A percentile compares a stretch with the other conserved stretches of the same genome.
phyloP scores from a whole-genome alignment of 345 rosid genomes.

The Theobroma cacao region DNA sequence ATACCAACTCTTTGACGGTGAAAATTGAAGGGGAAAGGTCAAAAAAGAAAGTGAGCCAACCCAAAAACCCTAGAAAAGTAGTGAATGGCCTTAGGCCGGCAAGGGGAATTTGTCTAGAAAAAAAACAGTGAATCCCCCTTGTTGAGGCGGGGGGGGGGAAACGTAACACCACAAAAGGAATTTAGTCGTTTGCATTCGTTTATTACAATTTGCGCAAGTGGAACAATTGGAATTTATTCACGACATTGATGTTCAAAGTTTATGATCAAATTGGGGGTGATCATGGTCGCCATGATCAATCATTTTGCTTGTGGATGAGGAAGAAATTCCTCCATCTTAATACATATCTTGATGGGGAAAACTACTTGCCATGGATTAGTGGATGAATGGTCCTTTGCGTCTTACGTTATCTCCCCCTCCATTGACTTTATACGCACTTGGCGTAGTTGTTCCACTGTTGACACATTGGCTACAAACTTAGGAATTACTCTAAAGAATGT shows the following conservation, averaged over 20 bases:
- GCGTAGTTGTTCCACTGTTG: neutral
- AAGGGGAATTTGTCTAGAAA: neutral
- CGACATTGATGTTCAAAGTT: neutral
- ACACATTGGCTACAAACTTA: constrained; percentile 9
- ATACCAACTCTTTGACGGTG: neutral
- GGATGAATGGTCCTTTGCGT: neutral
- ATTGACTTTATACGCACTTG: neutral
- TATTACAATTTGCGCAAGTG: neutral
- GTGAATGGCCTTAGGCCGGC: neutral
- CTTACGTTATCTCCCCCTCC: neutral
- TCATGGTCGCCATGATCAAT: neutral
- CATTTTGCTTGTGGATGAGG: constrained; percentile 1
- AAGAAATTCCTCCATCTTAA: neutral
- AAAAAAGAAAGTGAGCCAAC: neutral
- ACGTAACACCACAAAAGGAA: neutral
- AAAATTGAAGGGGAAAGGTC: neutral
- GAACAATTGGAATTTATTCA: neutral
- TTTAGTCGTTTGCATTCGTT: neutral
- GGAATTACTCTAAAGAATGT: neutral
- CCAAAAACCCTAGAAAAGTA: neutral
- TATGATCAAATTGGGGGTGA: neutral
- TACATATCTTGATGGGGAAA: neutral
- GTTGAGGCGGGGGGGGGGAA: too few relatives aligned
- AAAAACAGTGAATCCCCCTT: neutral
- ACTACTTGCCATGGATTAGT: neutral